Percentiles rank a stretch among this genome's conserved stretches.
Evolutionary conservation across 108 stramenopile genomes (phyloP).

Genomic region (Cyclostephanos tholiformis): DNA sequence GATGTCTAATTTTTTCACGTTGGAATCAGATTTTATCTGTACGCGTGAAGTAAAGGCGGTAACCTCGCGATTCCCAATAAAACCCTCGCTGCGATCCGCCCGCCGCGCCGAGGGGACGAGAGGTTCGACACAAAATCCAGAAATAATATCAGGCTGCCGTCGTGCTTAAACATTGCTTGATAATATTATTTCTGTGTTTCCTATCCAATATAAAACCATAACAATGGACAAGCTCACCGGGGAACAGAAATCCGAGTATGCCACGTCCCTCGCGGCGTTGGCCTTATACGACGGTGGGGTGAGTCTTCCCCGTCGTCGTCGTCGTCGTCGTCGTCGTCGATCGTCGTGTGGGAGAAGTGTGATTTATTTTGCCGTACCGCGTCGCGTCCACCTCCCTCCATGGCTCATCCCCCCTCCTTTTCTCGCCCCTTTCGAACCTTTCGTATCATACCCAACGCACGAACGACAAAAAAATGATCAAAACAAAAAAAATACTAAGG

Average conservation of each 20-base stretch:
- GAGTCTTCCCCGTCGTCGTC: constrained; percentile 25
- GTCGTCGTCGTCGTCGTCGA: constrained; percentile 5
- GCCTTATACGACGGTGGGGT: constrained; percentile 94
- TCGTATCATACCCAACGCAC: not conserved
- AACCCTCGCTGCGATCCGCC: too few relatives aligned
- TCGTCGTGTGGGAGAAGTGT: too few relatives aligned
- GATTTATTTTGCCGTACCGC: too few relatives aligned
- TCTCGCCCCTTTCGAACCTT: too few relatives aligned
- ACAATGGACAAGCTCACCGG: constrained; percentile 84
- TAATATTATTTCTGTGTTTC: constrained; percentile 15
- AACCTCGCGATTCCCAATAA: too few relatives aligned
- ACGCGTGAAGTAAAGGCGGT: constrained; percentile 1
- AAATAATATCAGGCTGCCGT: constrained; percentile 29
- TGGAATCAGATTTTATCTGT: not conserved
- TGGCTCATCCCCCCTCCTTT: too few relatives aligned
- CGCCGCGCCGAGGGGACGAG: too few relatives aligned
- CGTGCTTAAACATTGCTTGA: constrained; percentile 47
- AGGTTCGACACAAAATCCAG: not conserved
- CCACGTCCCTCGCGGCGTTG: constrained; percentile 90
- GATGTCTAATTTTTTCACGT: not conserved
- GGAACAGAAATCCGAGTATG: constrained; percentile 94
- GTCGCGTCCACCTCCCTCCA: too few relatives aligned
- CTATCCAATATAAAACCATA: constrained; percentile 3
- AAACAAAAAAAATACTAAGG: constrained; percentile 52
- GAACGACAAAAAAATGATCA: not conserved